Evolutionary conservation across 345 rosid genomes (phyloP), one percentile per base, ranked within the genome.

Genomic region (Salix exigua): DNA sequence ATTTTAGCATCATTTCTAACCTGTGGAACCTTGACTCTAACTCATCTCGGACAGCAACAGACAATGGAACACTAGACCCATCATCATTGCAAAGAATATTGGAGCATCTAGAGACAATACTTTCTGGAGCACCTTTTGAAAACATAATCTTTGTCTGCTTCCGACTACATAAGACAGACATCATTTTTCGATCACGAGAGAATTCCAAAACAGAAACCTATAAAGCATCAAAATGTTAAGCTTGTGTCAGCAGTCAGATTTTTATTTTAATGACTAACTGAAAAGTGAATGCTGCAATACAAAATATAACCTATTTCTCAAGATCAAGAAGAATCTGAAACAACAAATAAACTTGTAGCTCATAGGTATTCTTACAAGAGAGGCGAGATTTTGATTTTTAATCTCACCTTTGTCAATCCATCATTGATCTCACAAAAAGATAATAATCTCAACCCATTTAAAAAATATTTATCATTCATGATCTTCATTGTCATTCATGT

Each of bases 81-180:
- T 90, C 93, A 63, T 77, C 82, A 85, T 96, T 90, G 86, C 98
- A 91, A 55, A 93, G 94, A 78, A 92, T 80, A 84, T 74, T 86
- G 7, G 97, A 83, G 82, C 99, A 93, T 81, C 97, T 90, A 75
- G 98, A 88, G 75, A 93, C 76, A 76, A 96, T 87, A 82, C 92
- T 91, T 80, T 96, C 99, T 61, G 99, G 98, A 85, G 99, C 97
- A 85, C 99, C 99, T 86, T 96, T 96, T 6, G 97, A 90, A 78
- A 93, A 93, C 91, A 96, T 90, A 61, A 90, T 82, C 75, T 85
- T 85, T 79, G 77, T 82, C 84, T 91, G 89, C 82, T 90, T 91
- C 86, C 83, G 91, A 85, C 91, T 89, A 77, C 93, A 90, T 75
- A 96, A 96, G 83, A 88, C 93, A 84, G 98, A 93, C 99, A 96